Base-by-base conservation (phyloP, 1,284 basidiomycete species). In the Marasmius tenuissimus region DNA sequence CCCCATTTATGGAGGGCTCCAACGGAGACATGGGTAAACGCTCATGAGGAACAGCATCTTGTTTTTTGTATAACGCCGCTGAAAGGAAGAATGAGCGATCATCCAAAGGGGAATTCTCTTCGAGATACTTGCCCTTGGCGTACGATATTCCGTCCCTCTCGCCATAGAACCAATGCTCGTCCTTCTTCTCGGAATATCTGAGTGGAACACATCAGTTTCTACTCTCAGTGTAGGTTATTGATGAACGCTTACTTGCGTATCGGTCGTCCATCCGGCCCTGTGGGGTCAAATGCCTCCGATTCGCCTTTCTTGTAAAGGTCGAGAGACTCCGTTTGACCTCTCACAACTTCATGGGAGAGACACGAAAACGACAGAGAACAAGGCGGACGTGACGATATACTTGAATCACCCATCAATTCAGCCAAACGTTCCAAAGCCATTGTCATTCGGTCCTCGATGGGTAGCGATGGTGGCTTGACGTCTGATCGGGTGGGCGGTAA, bases 301-400 rank as follows among this genome's bases (percentile, higher is more conserved):
- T 81, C 70, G 16, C 81, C 82, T 59, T 78, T 80, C 18, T 74
- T 72, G 58, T 86, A 86, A 45, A 77, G 72, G 56, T 67, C 71
- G 60, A 88, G 72, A 33, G 76, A 71, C 38, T 85, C 82, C 4
- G 72, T 72, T 68, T 91, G 88, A 33, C 73, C 78, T 67, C 81
- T 75, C 35, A 81, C 71, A 7, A 84, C 74, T 14, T 87, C 84
- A 3, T 77, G 73, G 0, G 84, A 68, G 33, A 89, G 77, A 65
- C 86, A 86, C n/a, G 83, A 88, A 69, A 92, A 92, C 3, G 88
- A 89, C 57, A 91, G 73, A 0, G 85, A 76, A 2, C 83, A 88
- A 16, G 88, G 84, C 66, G 88, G 79, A n/a, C 85, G 82, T 5
- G 74, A 69, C 9, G 76, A 75, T 35, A 87, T 81, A 10, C 74